Conservation (phyloP, 2,329 filamentous ascomycete genomes). For the Aspergillus amoenus region DNA sequence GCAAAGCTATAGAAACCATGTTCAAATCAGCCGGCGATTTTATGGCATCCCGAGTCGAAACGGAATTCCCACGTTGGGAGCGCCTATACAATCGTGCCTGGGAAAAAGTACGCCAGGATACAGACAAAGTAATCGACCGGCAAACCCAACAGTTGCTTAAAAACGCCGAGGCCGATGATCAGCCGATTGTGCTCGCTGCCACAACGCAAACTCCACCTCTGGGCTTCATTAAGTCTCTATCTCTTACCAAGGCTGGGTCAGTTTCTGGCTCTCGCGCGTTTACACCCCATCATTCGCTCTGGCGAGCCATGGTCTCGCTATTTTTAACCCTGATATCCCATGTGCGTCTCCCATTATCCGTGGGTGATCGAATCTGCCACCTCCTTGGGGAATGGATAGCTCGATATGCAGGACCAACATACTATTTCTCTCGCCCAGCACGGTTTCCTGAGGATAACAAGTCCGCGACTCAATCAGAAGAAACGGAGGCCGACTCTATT, state of each 20-base stretch:
- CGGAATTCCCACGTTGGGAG: slow-evolving; percentile 57
- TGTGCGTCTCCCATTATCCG: slow-evolving; percentile 40
- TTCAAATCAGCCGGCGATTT: slow-evolving; percentile 78
- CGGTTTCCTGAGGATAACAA: not conserved
- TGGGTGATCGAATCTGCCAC: slow-evolving; percentile 42
- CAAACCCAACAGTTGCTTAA: slow-evolving; percentile 20
- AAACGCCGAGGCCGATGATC: not conserved
- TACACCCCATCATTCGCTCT: slow-evolving; percentile 40
- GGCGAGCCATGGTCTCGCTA: slow-evolving; percentile 37
- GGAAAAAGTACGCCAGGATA: slow-evolving; percentile 37
- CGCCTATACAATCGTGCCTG: slow-evolving; percentile 41
- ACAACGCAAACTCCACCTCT: slow-evolving; percentile 14
- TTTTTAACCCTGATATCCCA: slow-evolving; percentile 41
- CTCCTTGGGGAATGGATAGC: slow-evolving; percentile 39
- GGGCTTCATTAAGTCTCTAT: slow-evolving; percentile 22
- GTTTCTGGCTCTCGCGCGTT: slow-evolving; percentile 30
- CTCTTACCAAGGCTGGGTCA: slow-evolving; percentile 17
- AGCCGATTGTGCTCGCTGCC: not conserved
- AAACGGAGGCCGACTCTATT: slow-evolving; percentile 22
- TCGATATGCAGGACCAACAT: slow-evolving; percentile 34
- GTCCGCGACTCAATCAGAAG: not conserved
- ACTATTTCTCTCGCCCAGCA: slow-evolving; percentile 27
- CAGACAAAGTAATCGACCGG: slow-evolving; percentile 36
- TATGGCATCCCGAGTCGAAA: slow-evolving; percentile 70
- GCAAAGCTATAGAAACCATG: slow-evolving; percentile 66